A percentile compares a stretch with the other conserved stretches of the same genome.
These are phyloP conservation scores for Aspergillus clavatus DNA, from an alignment of 2,329 filamentous ascomycete genomes.

Conservation along the genomic window DNA sequence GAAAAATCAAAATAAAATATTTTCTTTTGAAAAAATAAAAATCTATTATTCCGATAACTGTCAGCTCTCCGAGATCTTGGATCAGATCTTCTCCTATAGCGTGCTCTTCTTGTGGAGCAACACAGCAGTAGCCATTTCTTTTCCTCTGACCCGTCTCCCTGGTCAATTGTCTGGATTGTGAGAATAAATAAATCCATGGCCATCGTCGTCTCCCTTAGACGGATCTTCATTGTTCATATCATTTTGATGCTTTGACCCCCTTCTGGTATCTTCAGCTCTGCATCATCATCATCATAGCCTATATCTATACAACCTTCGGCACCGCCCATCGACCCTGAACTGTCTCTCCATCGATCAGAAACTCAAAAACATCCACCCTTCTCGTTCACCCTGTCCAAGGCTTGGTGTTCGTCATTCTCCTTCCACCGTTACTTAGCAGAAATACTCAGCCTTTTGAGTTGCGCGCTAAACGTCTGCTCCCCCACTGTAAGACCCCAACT, in stretches of 20 bases:
- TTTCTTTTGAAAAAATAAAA: conserved; percentile 9
- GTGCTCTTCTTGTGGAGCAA: conserved; percentile 25
- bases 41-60: conserved; percentile 27
- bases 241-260: conserved; percentile 7
- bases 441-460: conserved; percentile 2
- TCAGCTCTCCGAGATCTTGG: conserved; percentile 40
- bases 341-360: too few species aligned
- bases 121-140: conserved; percentile 22
- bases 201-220: conserved; percentile 14
- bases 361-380: too few species aligned
- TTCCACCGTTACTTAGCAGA: neutral
- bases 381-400: conserved; percentile 8
- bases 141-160: conserved; percentile 33
- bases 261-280: conserved; percentile 7
- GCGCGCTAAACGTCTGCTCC: conserved; percentile 1
- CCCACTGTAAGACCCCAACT: conserved; percentile 5
- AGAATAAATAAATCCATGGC: conserved; percentile 17
- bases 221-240: conserved; percentile 9
- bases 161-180: conserved; percentile 24
- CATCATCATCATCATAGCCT: conserved; percentile 2
- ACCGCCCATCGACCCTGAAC: too few species aligned
- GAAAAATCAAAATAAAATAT: conserved; percentile 1
- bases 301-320: conserved; percentile 16
- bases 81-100: conserved; percentile 38
- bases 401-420: conserved; percentile 2